Percentiles rank a stretch among this genome's conserved stretches.
These are phyloP conservation scores for Zygosaccharomyces bailii DNA, from an alignment of 805 yeast genomes.

Conservation along the genomic window DNA sequence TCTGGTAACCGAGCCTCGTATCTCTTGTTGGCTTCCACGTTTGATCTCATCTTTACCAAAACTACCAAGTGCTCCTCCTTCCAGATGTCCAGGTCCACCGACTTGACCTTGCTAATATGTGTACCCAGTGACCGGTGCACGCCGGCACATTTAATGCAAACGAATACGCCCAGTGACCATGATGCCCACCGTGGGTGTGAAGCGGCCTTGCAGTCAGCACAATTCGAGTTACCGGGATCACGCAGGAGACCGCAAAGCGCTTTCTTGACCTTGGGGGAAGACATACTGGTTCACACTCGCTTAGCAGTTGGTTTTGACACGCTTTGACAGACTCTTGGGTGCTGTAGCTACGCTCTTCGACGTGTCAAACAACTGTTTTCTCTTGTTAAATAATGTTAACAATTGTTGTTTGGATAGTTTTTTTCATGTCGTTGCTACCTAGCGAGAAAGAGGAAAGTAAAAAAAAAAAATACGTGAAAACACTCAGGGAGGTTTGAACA, in stretches of 20 bases:
- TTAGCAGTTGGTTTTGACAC: slow-evolving; percentile 17
- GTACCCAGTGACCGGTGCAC: slow-evolving; percentile 95
- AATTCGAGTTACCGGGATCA: slow-evolving; percentile 70
- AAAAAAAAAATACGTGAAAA: not conserved
- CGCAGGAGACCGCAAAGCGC: slow-evolving; percentile 70
- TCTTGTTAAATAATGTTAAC: not conserved
- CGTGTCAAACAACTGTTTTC: not conserved
- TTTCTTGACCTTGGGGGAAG: slow-evolving; percentile 45
- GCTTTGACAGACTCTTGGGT: not conserved
- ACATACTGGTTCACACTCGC: not conserved
- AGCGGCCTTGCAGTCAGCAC: slow-evolving; percentile 90
- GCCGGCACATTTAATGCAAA: slow-evolving; percentile 94
- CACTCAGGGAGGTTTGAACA: not conserved
- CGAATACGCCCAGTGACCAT: slow-evolving; percentile 90
- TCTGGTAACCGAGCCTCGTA: slow-evolving; percentile 72
- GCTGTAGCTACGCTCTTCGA: not conserved
- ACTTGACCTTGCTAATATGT: slow-evolving; percentile 87
- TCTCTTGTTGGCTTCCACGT: slow-evolving; percentile 59
- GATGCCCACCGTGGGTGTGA: slow-evolving; percentile 97
- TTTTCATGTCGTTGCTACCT: not conserved
- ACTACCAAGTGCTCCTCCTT: slow-evolving; percentile 83
- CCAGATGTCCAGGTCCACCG: slow-evolving; percentile 95
- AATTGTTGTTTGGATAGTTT: not conserved
- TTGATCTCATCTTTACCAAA: slow-evolving; percentile 86
- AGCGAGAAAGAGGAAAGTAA: not conserved